Conservation (phyloP, 768 basidiomycete species). For the Agaricus bisporus region DNA sequence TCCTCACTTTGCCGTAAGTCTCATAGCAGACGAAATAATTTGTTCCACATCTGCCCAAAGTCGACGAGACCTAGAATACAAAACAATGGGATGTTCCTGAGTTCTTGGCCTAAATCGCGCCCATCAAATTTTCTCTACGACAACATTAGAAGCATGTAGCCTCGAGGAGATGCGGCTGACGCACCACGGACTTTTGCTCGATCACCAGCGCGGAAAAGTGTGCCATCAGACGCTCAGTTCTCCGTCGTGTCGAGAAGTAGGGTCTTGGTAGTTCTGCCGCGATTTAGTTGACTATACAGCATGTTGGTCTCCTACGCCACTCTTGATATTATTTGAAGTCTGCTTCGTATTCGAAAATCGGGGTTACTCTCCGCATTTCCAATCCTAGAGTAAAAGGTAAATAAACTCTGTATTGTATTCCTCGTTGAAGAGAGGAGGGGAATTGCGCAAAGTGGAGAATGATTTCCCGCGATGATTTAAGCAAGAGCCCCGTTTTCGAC, state of each 20-base stretch:
- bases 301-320: conserved; percentile 1
- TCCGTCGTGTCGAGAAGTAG: neutral
- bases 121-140: neutral
- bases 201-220: neutral
- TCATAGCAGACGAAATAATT: no score
- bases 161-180: neutral
- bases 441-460: neutral
- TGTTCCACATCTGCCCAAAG: no score
- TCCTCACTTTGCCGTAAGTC: no score
- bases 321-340: neutral
- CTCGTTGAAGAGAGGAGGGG: neutral
- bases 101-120: neutral
- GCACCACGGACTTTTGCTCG: neutral
- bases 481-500: neutral
- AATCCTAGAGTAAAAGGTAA: neutral
- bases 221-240: conserved; percentile 2
- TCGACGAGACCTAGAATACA: no score
- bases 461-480: conserved; percentile 3
- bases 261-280: conserved; percentile 3
- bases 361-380: neutral
- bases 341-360: neutral
- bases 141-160: neutral
- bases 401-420: neutral
- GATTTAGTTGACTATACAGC: neutral
- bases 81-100: neutral